A percentile compares a stretch with the other conserved stretches of the same genome.
Conservation (phyloP, 257 asterid genomes). For the Solanum etuberosum region DNA sequence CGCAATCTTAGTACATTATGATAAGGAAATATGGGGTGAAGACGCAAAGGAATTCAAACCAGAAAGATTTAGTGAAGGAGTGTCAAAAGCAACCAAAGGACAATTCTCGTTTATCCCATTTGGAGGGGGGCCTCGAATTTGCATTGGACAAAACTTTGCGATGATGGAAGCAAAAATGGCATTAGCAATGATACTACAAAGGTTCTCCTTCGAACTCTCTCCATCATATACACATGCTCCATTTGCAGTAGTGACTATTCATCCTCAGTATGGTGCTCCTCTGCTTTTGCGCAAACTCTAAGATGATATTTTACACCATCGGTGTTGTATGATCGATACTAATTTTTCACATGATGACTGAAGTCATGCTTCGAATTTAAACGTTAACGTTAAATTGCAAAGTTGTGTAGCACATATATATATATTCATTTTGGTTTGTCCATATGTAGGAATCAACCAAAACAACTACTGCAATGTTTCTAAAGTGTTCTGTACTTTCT, state of each 20-base stretch:
- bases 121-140: slow-evolving; percentile 28
- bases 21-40: slow-evolving; percentile 22
- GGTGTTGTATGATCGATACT: neutral
- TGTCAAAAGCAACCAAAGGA: neutral
- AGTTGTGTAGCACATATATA: neutral
- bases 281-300: slow-evolving; percentile 14
- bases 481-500: neutral
- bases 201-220: slow-evolving; percentile 16
- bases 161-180: slow-evolving; percentile 25
- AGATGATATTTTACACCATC: neutral
- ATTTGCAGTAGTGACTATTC: neutral
- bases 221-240: slow-evolving; percentile 31
- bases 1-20: slow-evolving; percentile 14
- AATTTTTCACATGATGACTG: neutral
- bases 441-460: neutral
- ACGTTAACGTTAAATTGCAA: neutral
- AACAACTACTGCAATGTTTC: neutral
- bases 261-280: slow-evolving; percentile 27
- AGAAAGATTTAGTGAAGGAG: slow-evolving; percentile 21
- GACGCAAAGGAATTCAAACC: slow-evolving; percentile 24
- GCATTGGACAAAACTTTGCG: slow-evolving; percentile 23
- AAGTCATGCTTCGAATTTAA: neutral
- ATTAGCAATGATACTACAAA: slow-evolving; percentile 23
- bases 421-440: neutral
- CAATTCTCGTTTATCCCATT: slow-evolving; percentile 14